phyloP scores from a whole-genome alignment of 108 stramenopile genomes.

The Epithemia pelagica region DNA sequence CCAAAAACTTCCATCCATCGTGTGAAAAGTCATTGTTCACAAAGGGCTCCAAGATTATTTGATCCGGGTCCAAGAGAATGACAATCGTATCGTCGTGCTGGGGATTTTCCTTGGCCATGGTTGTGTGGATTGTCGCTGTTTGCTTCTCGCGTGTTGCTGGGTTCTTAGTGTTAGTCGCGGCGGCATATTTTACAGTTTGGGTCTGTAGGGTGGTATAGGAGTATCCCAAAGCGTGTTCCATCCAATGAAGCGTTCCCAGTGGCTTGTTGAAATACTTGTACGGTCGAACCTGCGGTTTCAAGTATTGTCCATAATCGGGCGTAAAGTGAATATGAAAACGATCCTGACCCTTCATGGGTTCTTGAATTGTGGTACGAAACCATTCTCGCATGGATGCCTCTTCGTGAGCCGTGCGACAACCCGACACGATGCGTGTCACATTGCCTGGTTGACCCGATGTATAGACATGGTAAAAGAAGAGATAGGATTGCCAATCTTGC shows the following conservation, averaged over 20 bases:
- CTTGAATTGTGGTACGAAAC: conserved; percentile 27
- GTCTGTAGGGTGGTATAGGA: conserved; percentile 3
- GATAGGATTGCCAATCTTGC: conserved; percentile 81
- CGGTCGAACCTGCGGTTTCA: background rate
- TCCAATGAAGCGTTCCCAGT: conserved; percentile 51
- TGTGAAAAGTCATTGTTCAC: conserved; percentile 57
- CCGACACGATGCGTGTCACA: conserved; percentile 80
- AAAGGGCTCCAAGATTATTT: conserved; percentile 43
- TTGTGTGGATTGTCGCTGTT: background rate
- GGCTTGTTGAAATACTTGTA: conserved; percentile 73
- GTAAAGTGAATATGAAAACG: conserved; percentile 61
- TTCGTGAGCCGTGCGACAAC: conserved; percentile 29
- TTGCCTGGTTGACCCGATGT: conserved; percentile 59
- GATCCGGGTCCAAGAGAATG: conserved; percentile 51
- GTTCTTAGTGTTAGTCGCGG: background rate
- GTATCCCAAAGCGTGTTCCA: conserved; percentile 36
- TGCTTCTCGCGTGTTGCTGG: no score
- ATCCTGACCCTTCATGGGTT: conserved; percentile 29
- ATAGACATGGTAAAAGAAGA: conserved; percentile 63
- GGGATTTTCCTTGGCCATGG: background rate
- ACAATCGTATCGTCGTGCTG: conserved; percentile 35
- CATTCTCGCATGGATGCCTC: conserved; percentile 1
- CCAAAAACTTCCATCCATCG: conserved; percentile 42
- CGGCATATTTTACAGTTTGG: background rate
- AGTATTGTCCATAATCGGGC: conserved; percentile 24